Conservation (phyloP, 2,329 filamentous ascomycete genomes). For the Penicillium sp. region DNA sequence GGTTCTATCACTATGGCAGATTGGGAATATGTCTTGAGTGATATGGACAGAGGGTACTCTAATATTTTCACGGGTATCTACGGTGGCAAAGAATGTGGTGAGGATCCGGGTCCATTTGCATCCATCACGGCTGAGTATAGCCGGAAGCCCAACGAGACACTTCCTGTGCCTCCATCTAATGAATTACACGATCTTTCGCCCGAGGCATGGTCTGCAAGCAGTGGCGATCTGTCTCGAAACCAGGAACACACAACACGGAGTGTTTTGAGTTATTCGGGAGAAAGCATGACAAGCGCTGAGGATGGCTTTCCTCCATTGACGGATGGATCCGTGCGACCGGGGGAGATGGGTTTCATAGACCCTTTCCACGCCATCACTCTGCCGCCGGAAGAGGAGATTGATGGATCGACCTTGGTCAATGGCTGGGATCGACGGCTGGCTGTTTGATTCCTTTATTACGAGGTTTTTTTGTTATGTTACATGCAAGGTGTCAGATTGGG, state of each 20-base stretch:
- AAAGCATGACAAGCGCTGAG: slow-evolving; percentile 53
- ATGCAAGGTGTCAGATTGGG: too few species aligned
- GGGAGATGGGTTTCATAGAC: slow-evolving; percentile 30
- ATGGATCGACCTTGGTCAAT: slow-evolving; percentile 28
- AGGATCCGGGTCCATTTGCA: slow-evolving; percentile 33
- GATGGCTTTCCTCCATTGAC: slow-evolving; percentile 30
- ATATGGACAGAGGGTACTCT: slow-evolving; percentile 69
- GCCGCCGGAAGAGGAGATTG: slow-evolving; percentile 31
- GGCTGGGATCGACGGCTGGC: slow-evolving; percentile 35
- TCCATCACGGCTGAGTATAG: slow-evolving; percentile 30
- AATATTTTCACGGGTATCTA: slow-evolving; percentile 64
- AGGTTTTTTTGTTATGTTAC: too few species aligned
- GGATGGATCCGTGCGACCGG: slow-evolving; percentile 22
- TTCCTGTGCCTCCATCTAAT: slow-evolving; percentile 15
- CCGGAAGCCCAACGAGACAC: slow-evolving; percentile 24
- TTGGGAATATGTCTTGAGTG: slow-evolving; percentile 76
- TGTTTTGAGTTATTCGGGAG: slow-evolving; percentile 55
- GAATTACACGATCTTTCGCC: slow-evolving; percentile 37
- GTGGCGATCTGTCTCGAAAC: slow-evolving; percentile 32
- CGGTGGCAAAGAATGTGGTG: slow-evolving; percentile 38
- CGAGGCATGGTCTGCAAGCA: slow-evolving; percentile 37
- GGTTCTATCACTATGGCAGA: slow-evolving; percentile 56
- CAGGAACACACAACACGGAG: slow-evolving; percentile 44
- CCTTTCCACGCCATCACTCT: slow-evolving; percentile 37
- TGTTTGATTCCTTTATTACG: slow-evolving; percentile 19